Conservation (phyloP, 1,139 yeast species). For the Blastobotrys apis region DNA sequence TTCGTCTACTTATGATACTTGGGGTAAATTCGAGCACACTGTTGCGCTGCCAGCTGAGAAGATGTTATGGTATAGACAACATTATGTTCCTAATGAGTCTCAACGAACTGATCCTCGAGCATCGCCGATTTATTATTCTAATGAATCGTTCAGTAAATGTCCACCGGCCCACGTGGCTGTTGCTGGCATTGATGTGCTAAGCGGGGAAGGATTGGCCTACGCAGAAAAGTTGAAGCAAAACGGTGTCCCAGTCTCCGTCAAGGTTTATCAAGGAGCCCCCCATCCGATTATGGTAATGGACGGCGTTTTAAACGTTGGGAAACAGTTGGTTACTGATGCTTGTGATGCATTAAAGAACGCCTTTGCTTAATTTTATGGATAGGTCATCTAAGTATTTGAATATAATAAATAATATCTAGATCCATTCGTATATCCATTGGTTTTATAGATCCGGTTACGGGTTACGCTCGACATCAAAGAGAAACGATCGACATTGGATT, state of each 20-base stretch:
- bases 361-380: slow-evolving; percentile 2
- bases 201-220: slow-evolving; percentile 45
- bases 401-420: not conserved
- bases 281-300: slow-evolving; percentile 3
- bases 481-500: no score
- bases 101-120: slow-evolving; percentile 4
- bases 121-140: slow-evolving; percentile 11
- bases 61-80: slow-evolving; percentile 8
- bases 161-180: slow-evolving; percentile 10
- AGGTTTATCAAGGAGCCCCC: slow-evolving; percentile 12
- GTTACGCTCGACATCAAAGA: no score
- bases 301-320: not conserved
- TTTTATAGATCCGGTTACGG: no score
- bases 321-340: not conserved
- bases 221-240: slow-evolving; percentile 39
- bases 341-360: not conserved
- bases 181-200: slow-evolving; percentile 14
- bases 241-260: slow-evolving; percentile 28
- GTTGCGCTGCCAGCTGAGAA: slow-evolving; percentile 7
- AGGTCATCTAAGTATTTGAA: slow-evolving; percentile 22
- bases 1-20: not conserved
- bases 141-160: slow-evolving; percentile 5
- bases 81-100: not conserved
- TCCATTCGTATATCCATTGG: no score
- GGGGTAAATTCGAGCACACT: slow-evolving; percentile 5